A percentile compares a stretch with the other conserved stretches of the same genome.
Conservation (phyloP, 2,329 filamentous ascomycete genomes). For the Anthostomella pinea region DNA sequence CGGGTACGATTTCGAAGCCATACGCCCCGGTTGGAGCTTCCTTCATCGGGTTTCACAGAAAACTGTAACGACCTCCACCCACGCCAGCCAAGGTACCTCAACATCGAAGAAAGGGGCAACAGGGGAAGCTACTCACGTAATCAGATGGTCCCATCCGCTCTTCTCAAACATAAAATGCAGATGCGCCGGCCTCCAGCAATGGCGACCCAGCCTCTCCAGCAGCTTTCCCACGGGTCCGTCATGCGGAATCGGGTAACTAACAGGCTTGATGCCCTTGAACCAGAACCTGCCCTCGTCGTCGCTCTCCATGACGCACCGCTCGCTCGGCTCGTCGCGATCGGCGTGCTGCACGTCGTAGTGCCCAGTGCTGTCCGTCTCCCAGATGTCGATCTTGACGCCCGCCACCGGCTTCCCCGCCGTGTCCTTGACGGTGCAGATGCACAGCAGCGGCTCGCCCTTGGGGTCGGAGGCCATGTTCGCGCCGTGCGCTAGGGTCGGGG, state of each 20-base stretch:
- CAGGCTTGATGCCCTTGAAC: slow-evolving; percentile 82
- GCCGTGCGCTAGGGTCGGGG: slow-evolving; percentile 55
- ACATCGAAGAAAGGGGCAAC: too few species aligned
- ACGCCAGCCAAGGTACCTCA: too few species aligned
- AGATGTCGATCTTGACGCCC: slow-evolving; percentile 73
- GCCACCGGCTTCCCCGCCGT: slow-evolving; percentile 59
- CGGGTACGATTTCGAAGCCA: too few species aligned
- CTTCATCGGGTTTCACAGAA: too few species aligned
- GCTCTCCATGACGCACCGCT: slow-evolving; percentile 66
- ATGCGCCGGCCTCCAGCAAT: slow-evolving; percentile 74
- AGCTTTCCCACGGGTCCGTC: slow-evolving; percentile 80
- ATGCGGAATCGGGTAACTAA: slow-evolving; percentile 80
- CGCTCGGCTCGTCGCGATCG: slow-evolving; percentile 61
- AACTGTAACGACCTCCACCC: too few species aligned
- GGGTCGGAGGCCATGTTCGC: slow-evolving; percentile 65
- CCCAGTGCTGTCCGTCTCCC: slow-evolving; percentile 80
- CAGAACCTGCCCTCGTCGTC: slow-evolving; percentile 75
- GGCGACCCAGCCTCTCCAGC: slow-evolving; percentile 63
- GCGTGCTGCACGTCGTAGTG: slow-evolving; percentile 80
- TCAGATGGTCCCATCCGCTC: slow-evolving; percentile 71
- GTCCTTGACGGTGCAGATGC: slow-evolving; percentile 70
- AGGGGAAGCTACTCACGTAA: slow-evolving; percentile 84
- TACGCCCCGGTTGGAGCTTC: too few species aligned
- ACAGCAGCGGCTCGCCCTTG: slow-evolving; percentile 66
- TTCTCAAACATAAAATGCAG: slow-evolving; percentile 91